Percentiles rank a stretch among this genome's conserved stretches.
Conservation (phyloP, 495 filamentous ascomycete genomes). For the Paragyromitra xinjiangensis region DNA sequence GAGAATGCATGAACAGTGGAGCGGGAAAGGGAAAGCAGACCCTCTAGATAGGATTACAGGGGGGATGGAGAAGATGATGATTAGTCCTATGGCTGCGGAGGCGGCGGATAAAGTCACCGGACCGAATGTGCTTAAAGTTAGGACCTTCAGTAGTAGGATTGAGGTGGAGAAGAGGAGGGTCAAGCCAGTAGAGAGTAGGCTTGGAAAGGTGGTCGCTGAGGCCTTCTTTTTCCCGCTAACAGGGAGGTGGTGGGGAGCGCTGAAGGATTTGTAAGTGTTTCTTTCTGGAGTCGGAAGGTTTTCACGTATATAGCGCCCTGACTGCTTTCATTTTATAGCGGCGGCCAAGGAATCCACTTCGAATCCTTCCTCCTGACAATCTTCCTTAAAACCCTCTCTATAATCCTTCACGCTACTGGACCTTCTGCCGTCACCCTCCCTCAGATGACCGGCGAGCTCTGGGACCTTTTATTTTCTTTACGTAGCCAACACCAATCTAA, state of each 20-base stretch:
- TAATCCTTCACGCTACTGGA: constrained; percentile 73
- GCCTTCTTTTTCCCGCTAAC: constrained; percentile 85
- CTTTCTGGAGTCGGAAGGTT: neutral
- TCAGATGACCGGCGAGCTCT: constrained; percentile 75
- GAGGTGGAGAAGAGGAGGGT: constrained; percentile 72
- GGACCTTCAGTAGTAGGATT: constrained; percentile 77
- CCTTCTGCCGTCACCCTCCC: constrained; percentile 69
- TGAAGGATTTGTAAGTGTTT: constrained; percentile 58
- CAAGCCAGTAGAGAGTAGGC: constrained; percentile 74
- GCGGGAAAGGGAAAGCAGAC: constrained; percentile 42
- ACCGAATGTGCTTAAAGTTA: constrained; percentile 83
- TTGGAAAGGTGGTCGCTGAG: constrained; percentile 75
- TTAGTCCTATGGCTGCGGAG: constrained; percentile 77
- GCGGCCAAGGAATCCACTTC: constrained; percentile 64
- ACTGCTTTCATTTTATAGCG: constrained; percentile 55
- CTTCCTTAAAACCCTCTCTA: constrained; percentile 71
- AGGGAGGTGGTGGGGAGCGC: constrained; percentile 66
- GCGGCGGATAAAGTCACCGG: constrained; percentile 77
- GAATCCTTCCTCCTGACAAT: constrained; percentile 68
- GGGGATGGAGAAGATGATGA: constrained; percentile 71
- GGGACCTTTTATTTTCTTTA: constrained; percentile 69
- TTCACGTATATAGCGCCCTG: too few species aligned
- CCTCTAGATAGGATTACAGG: constrained; percentile 47
- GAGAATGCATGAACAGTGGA: constrained; percentile 65
- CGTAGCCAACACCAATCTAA: constrained; percentile 18